Evolutionary conservation across 139 green algal genomes (phyloP).

Genomic region (Chlorella sp.): DNA sequence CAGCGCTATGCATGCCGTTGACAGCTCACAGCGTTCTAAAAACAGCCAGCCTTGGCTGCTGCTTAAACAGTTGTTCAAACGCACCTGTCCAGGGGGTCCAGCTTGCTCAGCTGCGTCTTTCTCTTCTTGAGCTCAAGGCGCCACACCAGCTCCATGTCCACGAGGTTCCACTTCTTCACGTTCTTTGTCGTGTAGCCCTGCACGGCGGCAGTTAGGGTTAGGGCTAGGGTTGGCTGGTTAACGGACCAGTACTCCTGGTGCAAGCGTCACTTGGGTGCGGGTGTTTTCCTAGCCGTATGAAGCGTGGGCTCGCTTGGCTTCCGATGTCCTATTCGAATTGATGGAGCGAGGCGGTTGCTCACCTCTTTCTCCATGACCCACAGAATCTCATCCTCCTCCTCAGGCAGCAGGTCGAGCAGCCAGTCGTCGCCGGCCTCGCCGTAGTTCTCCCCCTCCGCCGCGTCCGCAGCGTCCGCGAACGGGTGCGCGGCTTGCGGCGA

Average conservation of each 20-base stretch:
- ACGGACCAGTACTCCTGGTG: background rate
- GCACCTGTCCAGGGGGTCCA: background rate
- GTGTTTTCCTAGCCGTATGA: no score
- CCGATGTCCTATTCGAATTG: no score
- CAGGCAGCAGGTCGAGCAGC: background rate
- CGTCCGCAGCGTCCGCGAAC: no score
- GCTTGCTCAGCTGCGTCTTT: background rate
- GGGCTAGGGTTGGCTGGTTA: background rate
- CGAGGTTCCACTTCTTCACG: constrained; percentile 19
- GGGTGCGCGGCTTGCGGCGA: no score
- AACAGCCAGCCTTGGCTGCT: no score
- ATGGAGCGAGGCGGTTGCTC: background rate
- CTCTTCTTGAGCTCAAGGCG: constrained; percentile 7
- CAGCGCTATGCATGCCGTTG: no score
- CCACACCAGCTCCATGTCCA: constrained; percentile 13
- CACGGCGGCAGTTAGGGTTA: background rate
- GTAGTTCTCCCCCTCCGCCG: no score
- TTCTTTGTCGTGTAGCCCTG: constrained; percentile 18
- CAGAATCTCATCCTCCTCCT: constrained; percentile 13
- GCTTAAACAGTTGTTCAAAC: no score
- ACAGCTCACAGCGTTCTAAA: no score
- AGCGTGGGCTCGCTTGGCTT: background rate
- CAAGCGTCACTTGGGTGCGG: background rate
- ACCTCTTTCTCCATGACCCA: background rate
- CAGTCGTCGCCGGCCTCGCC: no score